Conservation (phyloP, 2,329 filamentous ascomycete genomes). For the Sphaerulina musiva region DNA sequence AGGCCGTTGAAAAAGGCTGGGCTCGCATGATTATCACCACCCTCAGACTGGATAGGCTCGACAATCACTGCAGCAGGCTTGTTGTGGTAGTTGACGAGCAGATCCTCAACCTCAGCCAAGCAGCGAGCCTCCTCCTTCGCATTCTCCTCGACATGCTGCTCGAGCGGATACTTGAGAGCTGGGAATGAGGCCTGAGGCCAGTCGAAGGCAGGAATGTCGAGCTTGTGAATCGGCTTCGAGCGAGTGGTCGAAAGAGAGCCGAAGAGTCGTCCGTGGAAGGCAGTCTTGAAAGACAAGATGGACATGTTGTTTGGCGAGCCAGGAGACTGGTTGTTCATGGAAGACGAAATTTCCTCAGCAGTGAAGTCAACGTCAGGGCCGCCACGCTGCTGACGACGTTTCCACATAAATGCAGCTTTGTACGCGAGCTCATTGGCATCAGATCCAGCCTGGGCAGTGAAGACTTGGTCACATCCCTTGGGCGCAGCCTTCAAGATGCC, state of each 20-base stretch:
- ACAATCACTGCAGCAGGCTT: slow-evolving; percentile 77
- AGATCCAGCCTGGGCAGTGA: slow-evolving; percentile 81
- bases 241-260: slow-evolving; percentile 81
- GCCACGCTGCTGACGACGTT: slow-evolving; percentile 72
- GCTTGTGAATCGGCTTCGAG: slow-evolving; percentile 89
- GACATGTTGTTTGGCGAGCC: slow-evolving; percentile 70
- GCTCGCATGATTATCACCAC: slow-evolving; percentile 88
- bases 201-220: slow-evolving; percentile 91
- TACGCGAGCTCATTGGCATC: slow-evolving; percentile 93
- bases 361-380: slow-evolving; percentile 73
- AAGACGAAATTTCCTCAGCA: slow-evolving; percentile 62
- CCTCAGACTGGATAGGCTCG: slow-evolving; percentile 89
- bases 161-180: slow-evolving; percentile 75
- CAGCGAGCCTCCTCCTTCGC: slow-evolving; percentile 72
- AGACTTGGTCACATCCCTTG: slow-evolving; percentile 78
- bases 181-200: slow-evolving; percentile 91
- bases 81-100: slow-evolving; percentile 71
- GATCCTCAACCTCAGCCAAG: slow-evolving; percentile 72
- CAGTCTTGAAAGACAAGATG: slow-evolving; percentile 81
- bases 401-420: slow-evolving; percentile 94
- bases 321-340: slow-evolving; percentile 76
- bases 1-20: slow-evolving; percentile 80
- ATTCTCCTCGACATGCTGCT: slow-evolving; percentile 73
- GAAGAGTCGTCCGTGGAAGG: slow-evolving; percentile 86
- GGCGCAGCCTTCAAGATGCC: slow-evolving; percentile 78